Evolutionary conservation across 495 filamentous ascomycete genomes (phyloP).

Genomic region (Talaromyces ruber): DNA sequence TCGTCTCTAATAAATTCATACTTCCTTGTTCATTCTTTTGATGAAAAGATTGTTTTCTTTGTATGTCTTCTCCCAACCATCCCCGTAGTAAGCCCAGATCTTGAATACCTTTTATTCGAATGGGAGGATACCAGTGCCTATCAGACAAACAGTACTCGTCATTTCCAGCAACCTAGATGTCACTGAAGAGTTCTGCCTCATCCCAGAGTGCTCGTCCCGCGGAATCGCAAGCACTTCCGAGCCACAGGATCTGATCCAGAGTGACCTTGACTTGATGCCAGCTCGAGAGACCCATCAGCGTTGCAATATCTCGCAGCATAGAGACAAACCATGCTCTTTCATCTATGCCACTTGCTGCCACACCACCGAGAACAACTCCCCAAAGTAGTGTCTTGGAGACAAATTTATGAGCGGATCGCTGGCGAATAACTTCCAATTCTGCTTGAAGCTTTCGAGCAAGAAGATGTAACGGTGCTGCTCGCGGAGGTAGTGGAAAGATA

Average conservation of each 20-base stretch:
- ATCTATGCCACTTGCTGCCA: slow-evolving; percentile 16
- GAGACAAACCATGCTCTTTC: slow-evolving; percentile 25
- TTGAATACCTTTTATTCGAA: too few relatives aligned
- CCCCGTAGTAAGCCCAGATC: too few relatives aligned
- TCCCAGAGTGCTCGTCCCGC: slow-evolving; percentile 20
- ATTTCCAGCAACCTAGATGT: too few relatives aligned
- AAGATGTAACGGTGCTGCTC: slow-evolving; percentile 20
- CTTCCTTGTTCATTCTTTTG: too few relatives aligned
- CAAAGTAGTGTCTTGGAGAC: too few relatives aligned
- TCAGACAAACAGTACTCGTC: too few relatives aligned
- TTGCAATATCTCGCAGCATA: slow-evolving; percentile 11
- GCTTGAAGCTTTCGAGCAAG: slow-evolving; percentile 17
- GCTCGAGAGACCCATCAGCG: slow-evolving; percentile 11
- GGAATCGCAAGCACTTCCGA: slow-evolving; percentile 21
- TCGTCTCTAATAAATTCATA: too few relatives aligned
- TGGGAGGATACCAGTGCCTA: too few relatives aligned
- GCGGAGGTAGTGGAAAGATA: slow-evolving; percentile 29
- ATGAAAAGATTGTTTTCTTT: too few relatives aligned
- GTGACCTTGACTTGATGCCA: slow-evolving; percentile 17
- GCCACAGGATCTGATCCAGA: slow-evolving; percentile 25
- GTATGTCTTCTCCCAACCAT: too few relatives aligned
- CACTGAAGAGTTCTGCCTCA: slow-evolving; percentile 12
- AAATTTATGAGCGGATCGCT: slow-evolving; percentile 4
- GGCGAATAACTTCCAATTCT: not conserved
- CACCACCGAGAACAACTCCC: slow-evolving; percentile 28